phyloP scores from a whole-genome alignment of 192 early-diverging fungal genomes.

The Mortierella claussenii region DNA sequence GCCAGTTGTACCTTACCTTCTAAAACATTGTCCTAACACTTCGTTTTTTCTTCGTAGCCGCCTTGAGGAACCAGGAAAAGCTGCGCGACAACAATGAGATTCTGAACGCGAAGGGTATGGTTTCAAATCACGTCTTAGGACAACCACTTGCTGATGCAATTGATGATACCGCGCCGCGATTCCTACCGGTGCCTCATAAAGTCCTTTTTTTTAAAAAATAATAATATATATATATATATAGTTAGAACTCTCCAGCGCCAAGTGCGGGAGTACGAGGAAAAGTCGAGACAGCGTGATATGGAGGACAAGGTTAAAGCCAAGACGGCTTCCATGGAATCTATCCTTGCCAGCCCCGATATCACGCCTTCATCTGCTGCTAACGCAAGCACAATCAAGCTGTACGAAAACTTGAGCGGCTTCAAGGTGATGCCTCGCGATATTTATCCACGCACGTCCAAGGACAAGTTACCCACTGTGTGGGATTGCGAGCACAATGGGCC shows the following conservation, averaged over 20 bases:
- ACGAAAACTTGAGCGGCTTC: slow-evolving; percentile 30
- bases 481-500: slow-evolving; percentile 40
- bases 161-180: no score
- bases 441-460: slow-evolving; percentile 13
- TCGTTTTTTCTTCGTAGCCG: slow-evolving; percentile 11
- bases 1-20: neutral
- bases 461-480: slow-evolving; percentile 15
- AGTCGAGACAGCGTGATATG: slow-evolving; percentile 11
- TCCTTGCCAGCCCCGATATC: slow-evolving; percentile 27
- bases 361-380: slow-evolving; percentile 6
- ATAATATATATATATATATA: slow-evolving; percentile 1
- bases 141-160: no score
- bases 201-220: no score
- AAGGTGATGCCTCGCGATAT: slow-evolving; percentile 21
- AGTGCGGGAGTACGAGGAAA: slow-evolving; percentile 24
- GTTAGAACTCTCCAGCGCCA: slow-evolving; percentile 42
- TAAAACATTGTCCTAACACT: neutral
- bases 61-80: slow-evolving; percentile 25
- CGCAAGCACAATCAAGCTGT: slow-evolving; percentile 25
- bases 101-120: slow-evolving; percentile 36
- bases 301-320: slow-evolving; percentile 31
- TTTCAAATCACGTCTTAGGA: no score
- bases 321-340: slow-evolving; percentile 17
- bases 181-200: no score
- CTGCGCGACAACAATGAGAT: slow-evolving; percentile 29